A percentile compares a stretch with the other conserved stretches of the same genome.
phyloP scores from a whole-genome alignment of 2,329 filamentous ascomycete species.

The Beauveria brongniartii region DNA sequence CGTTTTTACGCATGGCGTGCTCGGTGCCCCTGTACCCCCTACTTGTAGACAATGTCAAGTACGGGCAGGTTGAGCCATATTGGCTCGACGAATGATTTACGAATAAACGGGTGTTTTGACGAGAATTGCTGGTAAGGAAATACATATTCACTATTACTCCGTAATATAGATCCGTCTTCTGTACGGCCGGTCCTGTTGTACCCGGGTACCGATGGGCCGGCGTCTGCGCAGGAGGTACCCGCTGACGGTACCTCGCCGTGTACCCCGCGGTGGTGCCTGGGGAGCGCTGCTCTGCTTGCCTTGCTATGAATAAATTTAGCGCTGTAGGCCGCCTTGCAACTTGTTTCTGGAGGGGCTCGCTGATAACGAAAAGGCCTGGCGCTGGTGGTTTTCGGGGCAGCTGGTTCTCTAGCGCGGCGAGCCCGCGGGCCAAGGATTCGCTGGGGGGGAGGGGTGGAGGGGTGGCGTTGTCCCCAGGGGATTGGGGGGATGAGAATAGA shows the following conservation, averaged over 20 bases:
- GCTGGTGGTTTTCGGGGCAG: slow-evolving; percentile 2
- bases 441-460: background rate
- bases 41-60: no score
- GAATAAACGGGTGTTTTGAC: no score
- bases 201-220: slow-evolving; percentile 10
- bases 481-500: no score
- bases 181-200: slow-evolving; percentile 1
- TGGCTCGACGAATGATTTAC: no score
- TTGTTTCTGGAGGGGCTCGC: slow-evolving; percentile 1
- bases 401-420: slow-evolving; percentile 8
- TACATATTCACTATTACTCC: no score
- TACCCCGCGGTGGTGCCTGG: background rate
- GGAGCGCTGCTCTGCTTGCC: no score
- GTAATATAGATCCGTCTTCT: background rate
- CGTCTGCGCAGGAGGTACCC: background rate
- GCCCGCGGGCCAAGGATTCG: background rate
- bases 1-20: no score
- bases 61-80: no score
- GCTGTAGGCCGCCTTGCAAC: background rate
- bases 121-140: no score
- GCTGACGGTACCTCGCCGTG: slow-evolving; percentile 3
- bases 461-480: background rate
- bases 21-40: no score
- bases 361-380: slow-evolving; percentile 7
- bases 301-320: no score